phyloP scores from a whole-genome alignment of 345 rosid genomes.

The Anastatica hierochuntica region DNA sequence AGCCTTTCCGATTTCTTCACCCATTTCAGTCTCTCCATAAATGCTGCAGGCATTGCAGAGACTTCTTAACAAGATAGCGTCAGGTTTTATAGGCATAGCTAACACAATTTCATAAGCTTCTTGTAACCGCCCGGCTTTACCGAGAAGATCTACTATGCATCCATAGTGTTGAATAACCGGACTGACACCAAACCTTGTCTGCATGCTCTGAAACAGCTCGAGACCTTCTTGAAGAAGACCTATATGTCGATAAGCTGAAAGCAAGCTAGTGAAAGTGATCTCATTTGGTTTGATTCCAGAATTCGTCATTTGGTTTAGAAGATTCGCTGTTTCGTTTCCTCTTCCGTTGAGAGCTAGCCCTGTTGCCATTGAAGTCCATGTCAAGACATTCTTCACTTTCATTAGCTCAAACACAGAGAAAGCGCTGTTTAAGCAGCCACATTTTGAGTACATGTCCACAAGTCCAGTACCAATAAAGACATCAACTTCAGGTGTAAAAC shows the following conservation, averaged over 20 bases:
- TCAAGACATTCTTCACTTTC: slow-evolving; percentile 43
- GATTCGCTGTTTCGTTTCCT: slow-evolving; percentile 36
- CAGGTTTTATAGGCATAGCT: slow-evolving; percentile 33
- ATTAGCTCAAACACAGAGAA: slow-evolving; percentile 27
- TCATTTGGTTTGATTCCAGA: slow-evolving; percentile 40
- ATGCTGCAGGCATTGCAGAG: slow-evolving; percentile 37
- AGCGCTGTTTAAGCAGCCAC: slow-evolving; percentile 41
- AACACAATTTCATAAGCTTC: slow-evolving; percentile 34
- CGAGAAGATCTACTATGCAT: slow-evolving; percentile 48
- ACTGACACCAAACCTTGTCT: slow-evolving; percentile 23
- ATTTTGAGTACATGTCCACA: slow-evolving; percentile 59
- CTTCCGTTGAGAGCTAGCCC: slow-evolving; percentile 57
- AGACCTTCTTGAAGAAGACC: slow-evolving; percentile 49
- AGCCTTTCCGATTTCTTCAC: slow-evolving; percentile 38
- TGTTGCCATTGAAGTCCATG: slow-evolving; percentile 49
- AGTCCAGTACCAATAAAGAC: slow-evolving; percentile 53
- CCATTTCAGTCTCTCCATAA: slow-evolving; percentile 41
- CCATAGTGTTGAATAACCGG: slow-evolving; percentile 39
- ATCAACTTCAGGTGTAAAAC: slow-evolving; percentile 36
- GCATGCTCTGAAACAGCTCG: slow-evolving; percentile 35
- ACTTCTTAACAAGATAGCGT: slow-evolving; percentile 41
- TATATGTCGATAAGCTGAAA: slow-evolving; percentile 47
- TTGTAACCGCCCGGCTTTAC: slow-evolving; percentile 39
- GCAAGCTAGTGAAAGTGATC: slow-evolving; percentile 52
- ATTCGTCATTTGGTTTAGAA: slow-evolving; percentile 33